Base-by-base conservation (phyloP, 1,284 basidiomycete species). In the Veloboletus limbatus region DNA sequence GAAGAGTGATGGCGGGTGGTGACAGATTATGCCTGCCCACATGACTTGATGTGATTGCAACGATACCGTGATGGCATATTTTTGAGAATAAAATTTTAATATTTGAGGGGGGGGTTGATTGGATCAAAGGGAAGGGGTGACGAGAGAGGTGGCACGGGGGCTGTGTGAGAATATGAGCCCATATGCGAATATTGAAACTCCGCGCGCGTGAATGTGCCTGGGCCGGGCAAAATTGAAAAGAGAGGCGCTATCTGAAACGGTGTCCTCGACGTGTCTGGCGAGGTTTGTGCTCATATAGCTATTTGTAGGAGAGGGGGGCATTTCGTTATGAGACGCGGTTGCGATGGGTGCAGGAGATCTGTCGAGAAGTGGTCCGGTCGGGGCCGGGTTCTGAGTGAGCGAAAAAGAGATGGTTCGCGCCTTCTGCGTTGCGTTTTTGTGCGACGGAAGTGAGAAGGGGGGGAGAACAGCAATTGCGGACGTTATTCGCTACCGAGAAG, bases 401-500 rank as follows among this genome's bases (percentile, higher is more conserved):
- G n/a, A n/a, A n/a, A n/a, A n/a, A n/a, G n/a, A n/a, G n/a, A n/a
- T n/a, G n/a, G n/a, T n/a, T n/a, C n/a, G n/a, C n/a, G n/a, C n/a
- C 54, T 58, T 60, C 59, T 48, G 49, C 45, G 58, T 6, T 59
- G 56, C n/a, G n/a, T n/a, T n/a, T n/a, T n/a, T n/a, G n/a, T n/a
- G n/a, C n/a, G n/a, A n/a, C n/a, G n/a, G n/a, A n/a, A n/a, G n/a
- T n/a, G n/a, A n/a, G n/a, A n/a, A n/a, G n/a, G n/a, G n/a, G n/a
- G n/a, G n/a, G n/a, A n/a, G n/a, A n/a, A n/a, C n/a, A n/a, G n/a
- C n/a, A n/a, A n/a, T n/a, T 42, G 46, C 52, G 56, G 57, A 43
- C 66, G 60, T 51, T 65, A 59, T 68, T 72, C 69, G 69, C 70
- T 65, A 60, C 65, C 66, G 68, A 66, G 43, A 56, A 50, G 60